A percentile compares a stretch with the other conserved stretches of the same genome.
These are phyloP conservation scores for Dactylellina sp. DNA, from an alignment of 2,329 filamentous ascomycete genomes.

Conservation along the genomic window DNA sequence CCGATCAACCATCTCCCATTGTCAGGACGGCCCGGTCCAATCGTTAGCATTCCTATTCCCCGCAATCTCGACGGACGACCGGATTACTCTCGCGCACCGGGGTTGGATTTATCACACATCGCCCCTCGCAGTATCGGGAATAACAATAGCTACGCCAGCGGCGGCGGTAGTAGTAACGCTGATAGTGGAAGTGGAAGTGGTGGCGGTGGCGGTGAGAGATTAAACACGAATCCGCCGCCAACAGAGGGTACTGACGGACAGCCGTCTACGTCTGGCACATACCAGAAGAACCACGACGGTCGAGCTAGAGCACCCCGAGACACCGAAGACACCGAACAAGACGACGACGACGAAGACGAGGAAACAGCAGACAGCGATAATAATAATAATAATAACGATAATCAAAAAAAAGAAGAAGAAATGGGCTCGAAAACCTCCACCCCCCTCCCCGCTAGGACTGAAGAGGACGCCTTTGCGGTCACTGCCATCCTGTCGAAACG, in stretches of 20 bases:
- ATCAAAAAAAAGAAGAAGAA: too few relatives aligned
- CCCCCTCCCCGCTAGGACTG: background rate
- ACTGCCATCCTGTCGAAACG: constrained; percentile 3
- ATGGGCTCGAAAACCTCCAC: too few relatives aligned
- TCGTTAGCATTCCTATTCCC: constrained; percentile 30
- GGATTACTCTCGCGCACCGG: constrained; percentile 28
- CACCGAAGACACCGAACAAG: background rate
- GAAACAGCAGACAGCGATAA: background rate
- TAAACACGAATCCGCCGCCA: constrained; percentile 10
- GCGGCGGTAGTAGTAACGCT: background rate
- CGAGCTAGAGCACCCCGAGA: background rate
- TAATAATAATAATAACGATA: too few relatives aligned
- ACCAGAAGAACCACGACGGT: constrained; percentile 10
- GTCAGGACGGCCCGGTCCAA: constrained; percentile 31
- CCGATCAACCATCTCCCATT: constrained; percentile 26
- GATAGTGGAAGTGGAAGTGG: background rate
- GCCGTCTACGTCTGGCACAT: background rate
- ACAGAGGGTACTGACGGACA: constrained; percentile 6
- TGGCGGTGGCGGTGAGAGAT: background rate
- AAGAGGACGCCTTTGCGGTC: constrained; percentile 15
- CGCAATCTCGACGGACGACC: constrained; percentile 35
- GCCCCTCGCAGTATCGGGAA: constrained; percentile 5
- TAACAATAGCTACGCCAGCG: background rate
- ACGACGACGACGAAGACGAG: constrained; percentile 1
- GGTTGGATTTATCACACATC: constrained; percentile 23